Evolutionary conservation across 2,329 filamentous ascomycete species (phyloP).

Genomic region (Dendryphion nanum): DNA sequence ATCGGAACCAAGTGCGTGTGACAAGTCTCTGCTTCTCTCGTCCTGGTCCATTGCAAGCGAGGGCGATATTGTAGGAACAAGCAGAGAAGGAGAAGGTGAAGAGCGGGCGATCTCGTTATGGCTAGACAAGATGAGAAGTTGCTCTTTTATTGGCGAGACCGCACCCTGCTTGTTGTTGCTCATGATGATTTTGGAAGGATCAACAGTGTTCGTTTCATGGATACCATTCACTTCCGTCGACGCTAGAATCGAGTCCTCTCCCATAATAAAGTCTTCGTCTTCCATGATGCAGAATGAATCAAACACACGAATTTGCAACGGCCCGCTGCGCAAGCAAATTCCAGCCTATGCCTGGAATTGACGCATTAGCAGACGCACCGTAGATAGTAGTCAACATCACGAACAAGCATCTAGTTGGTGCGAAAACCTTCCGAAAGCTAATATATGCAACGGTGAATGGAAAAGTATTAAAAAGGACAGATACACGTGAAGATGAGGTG

Average conservation of each 20-base stretch:
- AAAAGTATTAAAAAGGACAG: no score
- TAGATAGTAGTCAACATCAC: no score
- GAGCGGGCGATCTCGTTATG: conserved; percentile 11
- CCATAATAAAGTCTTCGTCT: conserved; percentile 29
- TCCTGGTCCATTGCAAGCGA: background rate
- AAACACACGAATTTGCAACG: no score
- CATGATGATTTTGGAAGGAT: conserved; percentile 27
- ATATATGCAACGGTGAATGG: no score
- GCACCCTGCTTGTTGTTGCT: conserved; percentile 11
- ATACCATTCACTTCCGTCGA: conserved; percentile 36
- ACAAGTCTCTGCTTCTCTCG: conserved; percentile 7
- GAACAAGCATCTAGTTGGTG: no score
- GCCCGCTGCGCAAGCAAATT: no score
- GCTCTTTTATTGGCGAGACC: conserved; percentile 19
- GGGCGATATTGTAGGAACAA: background rate
- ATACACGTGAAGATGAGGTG: conserved; percentile 1
- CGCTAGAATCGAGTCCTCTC: conserved; percentile 24
- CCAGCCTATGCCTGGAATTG: no score
- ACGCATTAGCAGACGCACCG: no score
- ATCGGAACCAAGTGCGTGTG: conserved; percentile 18
- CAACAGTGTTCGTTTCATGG: conserved; percentile 20
- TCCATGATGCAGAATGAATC: conserved; percentile 28
- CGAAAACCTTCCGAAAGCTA: no score
- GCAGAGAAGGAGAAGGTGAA: conserved; percentile 6
- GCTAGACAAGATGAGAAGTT: conserved; percentile 27